These are phyloP conservation scores for Cladorrhinum sp. DNA, from an alignment of 2,329 filamentous ascomycete genomes.

Conservation along the genomic window DNA sequence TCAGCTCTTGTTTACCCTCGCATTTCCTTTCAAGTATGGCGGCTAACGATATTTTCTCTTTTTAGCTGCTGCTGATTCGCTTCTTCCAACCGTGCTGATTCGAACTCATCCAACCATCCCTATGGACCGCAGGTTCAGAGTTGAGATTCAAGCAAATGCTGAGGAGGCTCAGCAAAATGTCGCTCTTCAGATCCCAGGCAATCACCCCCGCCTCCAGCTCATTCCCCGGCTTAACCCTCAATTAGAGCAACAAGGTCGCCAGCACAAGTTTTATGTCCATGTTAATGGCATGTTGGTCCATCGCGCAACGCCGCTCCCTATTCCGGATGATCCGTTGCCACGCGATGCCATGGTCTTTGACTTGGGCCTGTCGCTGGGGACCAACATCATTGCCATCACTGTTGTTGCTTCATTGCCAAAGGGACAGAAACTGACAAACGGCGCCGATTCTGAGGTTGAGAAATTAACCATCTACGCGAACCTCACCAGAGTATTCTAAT, in stretches of 20 bases:
- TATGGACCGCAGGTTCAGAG: conserved; percentile 57
- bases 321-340: conserved; percentile 53
- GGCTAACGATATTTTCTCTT: not conserved
- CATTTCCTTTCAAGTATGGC: not conserved
- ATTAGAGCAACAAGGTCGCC: conserved; percentile 58
- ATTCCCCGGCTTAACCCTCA: conserved; percentile 59
- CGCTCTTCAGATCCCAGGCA: conserved; percentile 65
- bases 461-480: conserved; percentile 74
- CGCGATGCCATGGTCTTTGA: conserved; percentile 70
- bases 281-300: conserved; percentile 64
- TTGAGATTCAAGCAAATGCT: conserved; percentile 63
- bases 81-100: conserved; percentile 65
- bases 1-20: not conserved
- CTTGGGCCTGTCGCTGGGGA: conserved; percentile 63
- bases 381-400: conserved; percentile 77
- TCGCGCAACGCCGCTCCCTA: conserved; percentile 42
- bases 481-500: conserved; percentile 49
- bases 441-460: conserved; percentile 70
- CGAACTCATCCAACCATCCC: conserved; percentile 66
- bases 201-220: conserved; percentile 69
- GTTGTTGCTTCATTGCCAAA: conserved; percentile 68
- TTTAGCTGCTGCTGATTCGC: conserved; percentile 54
- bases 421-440: conserved; percentile 54
- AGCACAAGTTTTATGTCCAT: conserved; percentile 73
- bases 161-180: conserved; percentile 67